Evolutionary conservation across 2,329 filamentous ascomycete genomes (phyloP).

Genomic region (Rosellinia necatrix): DNA sequence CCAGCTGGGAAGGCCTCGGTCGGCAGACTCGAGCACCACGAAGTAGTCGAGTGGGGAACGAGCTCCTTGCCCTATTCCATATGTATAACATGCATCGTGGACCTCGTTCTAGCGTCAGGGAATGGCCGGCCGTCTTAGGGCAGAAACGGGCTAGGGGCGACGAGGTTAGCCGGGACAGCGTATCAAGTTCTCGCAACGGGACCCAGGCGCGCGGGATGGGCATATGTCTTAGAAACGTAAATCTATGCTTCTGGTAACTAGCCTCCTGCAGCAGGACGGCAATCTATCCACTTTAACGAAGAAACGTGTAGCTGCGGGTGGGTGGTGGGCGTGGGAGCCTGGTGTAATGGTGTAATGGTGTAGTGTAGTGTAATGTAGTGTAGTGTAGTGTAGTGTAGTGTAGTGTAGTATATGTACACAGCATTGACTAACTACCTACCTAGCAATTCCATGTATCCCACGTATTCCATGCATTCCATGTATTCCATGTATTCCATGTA

Average conservation of each 20-base stretch:
- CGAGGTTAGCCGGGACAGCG: conserved; percentile 1
- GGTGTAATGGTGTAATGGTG: no score
- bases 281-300: conserved; percentile 5
- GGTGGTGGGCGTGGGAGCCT: background rate
- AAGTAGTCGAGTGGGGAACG: conserved; percentile 18
- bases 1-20: conserved; percentile 14
- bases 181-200: conserved; percentile 8
- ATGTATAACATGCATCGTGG: conserved; percentile 17
- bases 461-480: no score
- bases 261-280: conserved; percentile 14
- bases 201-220: conserved; percentile 10
- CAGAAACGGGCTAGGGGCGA: background rate
- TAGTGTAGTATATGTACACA: no score
- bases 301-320: background rate
- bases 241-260: conserved; percentile 16
- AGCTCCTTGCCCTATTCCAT: conserved; percentile 10
- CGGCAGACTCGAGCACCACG: conserved; percentile 10
- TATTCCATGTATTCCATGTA: no score
- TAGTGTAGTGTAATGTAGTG: no score
- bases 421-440: no score
- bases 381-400: no score
- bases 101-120: conserved; percentile 14
- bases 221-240: conserved; percentile 12
- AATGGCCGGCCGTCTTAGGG: background rate
- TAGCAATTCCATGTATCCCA: no score